Base-by-base conservation (phyloP, 163 green algal species). In the Chlamydomonas reinhardtii region DNA sequence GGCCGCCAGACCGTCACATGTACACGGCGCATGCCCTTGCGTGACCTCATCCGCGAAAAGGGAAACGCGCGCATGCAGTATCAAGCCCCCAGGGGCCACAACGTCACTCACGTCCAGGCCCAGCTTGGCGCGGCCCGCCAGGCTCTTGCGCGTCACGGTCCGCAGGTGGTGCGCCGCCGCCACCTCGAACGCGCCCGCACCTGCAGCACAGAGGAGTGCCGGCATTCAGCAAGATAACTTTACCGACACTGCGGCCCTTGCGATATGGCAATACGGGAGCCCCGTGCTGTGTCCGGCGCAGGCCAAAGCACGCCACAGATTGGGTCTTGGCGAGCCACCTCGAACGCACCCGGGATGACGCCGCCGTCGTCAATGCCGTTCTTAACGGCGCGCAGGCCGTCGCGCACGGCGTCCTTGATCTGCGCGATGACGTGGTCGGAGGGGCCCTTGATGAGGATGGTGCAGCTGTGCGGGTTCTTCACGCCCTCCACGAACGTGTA, bases 401-500 rank as follows among this genome's bases (percentile, higher is more conserved):
- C 98, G 25, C 98, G 90, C 72, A 99, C 94, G 6, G 98, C 98
- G 80, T 99, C 98, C 95, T 99, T 99, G 89, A 99, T 98, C 95
- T 99, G 96, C 12, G 95, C 94, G 76, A 99, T 98, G 73, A 94
- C 96, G 93, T 99, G 94, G 87, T 99, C 96, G 78, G 98, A 98
- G 31, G 95, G 95, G 0, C 96, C 94, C 94, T 99, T 99, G 89
- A 99, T 97, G 32, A 99, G 94, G 81, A 99, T 97, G 79, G 98
- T 99, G 94, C 97, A 99, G 9, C 92, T 97, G 89, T 93, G 91
- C 0, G 97, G 95, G 92, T 99, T 94, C 65, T 91, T 88, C 39
- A 99, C 96, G 56, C 98, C 94, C 91, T 99, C 98, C 73, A 99
- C 95, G 89, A 99, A 99, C 4, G 98, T 99, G 95, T 98, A 99